Base-by-base conservation (phyloP, 306 rosid genomes). In the Sindora glabra region DNA sequence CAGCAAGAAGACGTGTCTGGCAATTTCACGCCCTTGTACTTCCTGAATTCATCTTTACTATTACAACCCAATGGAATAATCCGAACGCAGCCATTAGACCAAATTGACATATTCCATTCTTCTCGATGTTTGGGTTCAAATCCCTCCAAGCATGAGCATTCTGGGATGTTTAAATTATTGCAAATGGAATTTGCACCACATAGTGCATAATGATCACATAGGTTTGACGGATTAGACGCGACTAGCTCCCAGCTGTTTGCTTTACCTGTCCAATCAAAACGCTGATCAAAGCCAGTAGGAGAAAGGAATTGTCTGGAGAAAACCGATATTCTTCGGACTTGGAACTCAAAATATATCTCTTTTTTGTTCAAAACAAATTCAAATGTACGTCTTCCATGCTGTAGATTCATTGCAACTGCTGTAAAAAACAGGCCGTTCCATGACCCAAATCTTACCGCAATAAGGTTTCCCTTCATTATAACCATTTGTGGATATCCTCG, bases 61-160 rank as follows among this genome's bases (percentile, higher is more conserved):
- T 26, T 61, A 59, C 72, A 72, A 42, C 11, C 37, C 22, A 72
- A 51, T 33, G 22, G 8, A n/a, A 37, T 42, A 49, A 45, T 51
- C 64, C 77, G 27, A 24, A 59, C 59, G 59, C 73, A 73, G 2
- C 77, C 77, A 42, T 73, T 73, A 14, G 52, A 17, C 77, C 77
- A 73, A 10, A 23, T 26, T 14, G 16, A 34, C 1, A 58, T 33
- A 18, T 50, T 34, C 77, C 77, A 73, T 12, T 59, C 50, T 10
- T 52, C 68, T 42, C 2, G 10, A n/a, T 16, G 41, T n/a, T 51
- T 73, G 1, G 77, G 77, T 24, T 32, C 24, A 50, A 73, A 73
- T 50, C 64, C 77, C 17, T 65, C 13, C 60, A 72, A 54, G 54
- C 77, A 72, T 0, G 48, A 62, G 33, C 77, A 72, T 18, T 9